Percentiles rank a stretch among this genome's conserved stretches.
Conservation (phyloP, 352 stramenopile genomes). For the Phytophthora ohioensis region DNA sequence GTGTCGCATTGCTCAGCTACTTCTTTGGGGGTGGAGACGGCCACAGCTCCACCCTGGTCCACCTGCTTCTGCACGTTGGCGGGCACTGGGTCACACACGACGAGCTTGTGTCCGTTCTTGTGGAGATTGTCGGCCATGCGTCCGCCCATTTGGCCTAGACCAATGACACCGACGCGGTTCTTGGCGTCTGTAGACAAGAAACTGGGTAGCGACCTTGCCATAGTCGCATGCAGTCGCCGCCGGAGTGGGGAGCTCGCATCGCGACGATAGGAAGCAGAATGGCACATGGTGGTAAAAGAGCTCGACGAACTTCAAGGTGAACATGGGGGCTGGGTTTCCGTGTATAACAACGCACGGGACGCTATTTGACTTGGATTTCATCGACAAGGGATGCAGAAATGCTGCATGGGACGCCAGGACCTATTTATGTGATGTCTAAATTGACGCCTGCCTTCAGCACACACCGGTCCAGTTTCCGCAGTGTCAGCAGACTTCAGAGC, state of each 20-base stretch:
- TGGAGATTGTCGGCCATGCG: conserved; percentile 95
- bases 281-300: neutral
- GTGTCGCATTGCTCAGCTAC: conserved; percentile 80
- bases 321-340: neutral
- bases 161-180: conserved; percentile 87
- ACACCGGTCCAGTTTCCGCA: no score
- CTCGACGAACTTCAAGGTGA: conserved; percentile 1
- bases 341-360: no score
- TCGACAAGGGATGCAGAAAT: no score
- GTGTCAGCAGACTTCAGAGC: no score
- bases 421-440: no score
- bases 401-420: no score
- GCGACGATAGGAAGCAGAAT: neutral
- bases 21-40: conserved; percentile 66
- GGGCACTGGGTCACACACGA: conserved; percentile 82
- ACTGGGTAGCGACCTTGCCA: neutral
- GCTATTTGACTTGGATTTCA: no score
- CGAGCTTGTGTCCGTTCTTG: conserved; percentile 74
- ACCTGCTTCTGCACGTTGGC: conserved; percentile 62
- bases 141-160: conserved; percentile 94
- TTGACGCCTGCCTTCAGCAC: no score
- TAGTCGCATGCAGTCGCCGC: conserved; percentile 65
- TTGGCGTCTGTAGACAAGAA: conserved; percentile 22
- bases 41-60: conserved; percentile 51
- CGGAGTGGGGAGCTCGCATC: conserved; percentile 37